Evolutionary conservation across 768 basidiomycete genomes (phyloP).

Genomic region (Tephrocybe sp.): DNA sequence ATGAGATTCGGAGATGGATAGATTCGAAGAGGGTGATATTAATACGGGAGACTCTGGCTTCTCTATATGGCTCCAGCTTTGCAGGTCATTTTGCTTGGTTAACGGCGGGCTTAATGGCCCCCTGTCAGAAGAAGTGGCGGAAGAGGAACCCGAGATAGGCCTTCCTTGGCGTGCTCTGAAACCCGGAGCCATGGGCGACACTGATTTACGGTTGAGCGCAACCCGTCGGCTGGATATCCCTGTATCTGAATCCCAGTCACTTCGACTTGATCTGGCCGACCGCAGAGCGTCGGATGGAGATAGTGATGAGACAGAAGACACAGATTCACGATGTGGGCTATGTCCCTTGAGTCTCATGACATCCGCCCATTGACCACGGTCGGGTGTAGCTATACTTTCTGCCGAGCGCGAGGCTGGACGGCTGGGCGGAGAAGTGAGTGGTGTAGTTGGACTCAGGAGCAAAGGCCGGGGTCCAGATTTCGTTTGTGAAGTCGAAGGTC

Average conservation of each 20-base stretch:
- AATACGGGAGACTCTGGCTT: conserved; percentile 39
- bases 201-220: conserved; percentile 61
- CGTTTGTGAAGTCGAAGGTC: conserved; percentile 33
- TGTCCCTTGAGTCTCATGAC: conserved; percentile 41
- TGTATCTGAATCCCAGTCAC: conserved; percentile 60
- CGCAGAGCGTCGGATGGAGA: conserved; percentile 54
- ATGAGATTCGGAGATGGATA: conserved; percentile 20
- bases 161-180: conserved; percentile 40
- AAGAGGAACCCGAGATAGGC: conserved; percentile 40
- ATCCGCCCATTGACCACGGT: conserved; percentile 48
- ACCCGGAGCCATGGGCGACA: conserved; percentile 71
- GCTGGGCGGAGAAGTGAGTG: conserved; percentile 36
- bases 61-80: conserved; percentile 32
- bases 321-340: conserved; percentile 49
- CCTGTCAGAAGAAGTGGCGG: conserved; percentile 40
- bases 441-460: conserved; percentile 53
- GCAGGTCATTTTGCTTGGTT: conserved; percentile 13
- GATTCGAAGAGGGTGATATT: conserved; percentile 32
- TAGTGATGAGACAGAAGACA: conserved; percentile 65
- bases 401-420: conserved; percentile 32
- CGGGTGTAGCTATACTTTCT: conserved; percentile 31
- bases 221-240: conserved; percentile 52
- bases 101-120: conserved; percentile 32
- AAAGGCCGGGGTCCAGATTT: conserved; percentile 68
- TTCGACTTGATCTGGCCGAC: conserved; percentile 35